Evolutionary conservation across 345 rosid species (phyloP), one percentile per base, ranked within the genome.

Genomic region (Anastatica hierochuntica): DNA sequence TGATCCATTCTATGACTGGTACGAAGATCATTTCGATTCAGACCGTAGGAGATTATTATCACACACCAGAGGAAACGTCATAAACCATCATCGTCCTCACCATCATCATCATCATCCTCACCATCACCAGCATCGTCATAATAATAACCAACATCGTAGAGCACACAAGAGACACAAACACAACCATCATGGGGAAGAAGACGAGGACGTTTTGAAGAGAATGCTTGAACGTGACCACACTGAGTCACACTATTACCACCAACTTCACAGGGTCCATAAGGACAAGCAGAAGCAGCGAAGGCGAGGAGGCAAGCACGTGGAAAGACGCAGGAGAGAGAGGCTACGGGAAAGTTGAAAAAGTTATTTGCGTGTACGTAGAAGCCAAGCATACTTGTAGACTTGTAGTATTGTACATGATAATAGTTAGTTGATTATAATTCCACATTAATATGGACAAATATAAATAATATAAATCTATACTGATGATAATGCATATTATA

Each of bases 1-100:
- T 40, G 92, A 92, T 67, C 86, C 84, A 57, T 56, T 83, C 53
- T 79, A 77, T 64, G 90, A 84, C 58, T 84, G 90, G 95, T 88
- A 82, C 76, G 94, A 85, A 49, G 88, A 88, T 60, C 77, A 74
- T 63, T 72, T 74, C 24, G 61, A 46, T 33, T 31, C 50, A 31
- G 56, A 55, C 23, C 61, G 47, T 20, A 20, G 8, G 7, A 58
- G 42, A 29, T 23, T 26, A 18, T 37, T 40, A 59, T n/a, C n/a
- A n/a, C 49, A 3, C 12, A 31, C 43, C 8, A 64, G 62, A 64
- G 56, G 39, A 39, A 5, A 15, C 30, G 27, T 15, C 12, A 0
- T 11, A 37, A 43, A 69, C 51, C 74, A 15, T 7, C 72, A 16
- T 30, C 71, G 51, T 17, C 24, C 53, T 49, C 82, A 69, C 15